A percentile compares a stretch with the other conserved stretches of the same genome.
Conservation (phyloP, 192 early-diverging fungal genomes). For the Pilaira anomala region DNA sequence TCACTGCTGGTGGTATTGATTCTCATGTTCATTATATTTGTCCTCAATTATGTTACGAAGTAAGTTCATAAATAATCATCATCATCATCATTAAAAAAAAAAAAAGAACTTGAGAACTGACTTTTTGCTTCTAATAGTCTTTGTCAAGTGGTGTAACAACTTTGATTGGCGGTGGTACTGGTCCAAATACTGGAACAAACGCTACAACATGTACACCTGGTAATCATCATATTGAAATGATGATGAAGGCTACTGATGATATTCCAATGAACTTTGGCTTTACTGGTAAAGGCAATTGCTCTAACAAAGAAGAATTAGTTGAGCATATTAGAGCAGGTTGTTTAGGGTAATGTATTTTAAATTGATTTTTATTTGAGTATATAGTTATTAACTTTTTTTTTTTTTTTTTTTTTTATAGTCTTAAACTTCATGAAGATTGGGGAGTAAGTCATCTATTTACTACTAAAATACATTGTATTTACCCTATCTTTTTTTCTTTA, state of each 20-base stretch:
- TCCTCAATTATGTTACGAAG: constrained; percentile 83
- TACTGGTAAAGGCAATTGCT: constrained; percentile 94
- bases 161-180: constrained; percentile 87
- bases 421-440: constrained; percentile 97
- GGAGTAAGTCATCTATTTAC: constrained; percentile 41
- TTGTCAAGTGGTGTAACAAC: constrained; percentile 79
- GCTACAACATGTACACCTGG: constrained; percentile 97
- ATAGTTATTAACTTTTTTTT: too few species aligned
- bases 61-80: constrained; percentile 25
- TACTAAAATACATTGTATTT: too few species aligned
- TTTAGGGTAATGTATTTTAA: too few species aligned
- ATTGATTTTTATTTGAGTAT: too few species aligned
- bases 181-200: constrained; percentile 94
- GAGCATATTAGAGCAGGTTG: constrained; percentile 87
- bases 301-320: constrained; percentile 57
- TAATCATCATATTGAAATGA: constrained; percentile 75
- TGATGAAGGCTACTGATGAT: constrained; percentile 87
- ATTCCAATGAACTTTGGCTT: constrained; percentile 90
- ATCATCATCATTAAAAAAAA: background rate
- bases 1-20: constrained; percentile 93
- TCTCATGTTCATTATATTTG: constrained; percentile 96
- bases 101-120: background rate
- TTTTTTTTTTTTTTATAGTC: too few species aligned
- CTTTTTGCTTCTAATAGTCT: constrained; percentile 46
- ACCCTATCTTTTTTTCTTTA: too few species aligned